Evolutionary conservation across 805 yeast species (phyloP), one percentile per base, ranked within the genome.

Genomic region (Candida tibetensis): DNA sequence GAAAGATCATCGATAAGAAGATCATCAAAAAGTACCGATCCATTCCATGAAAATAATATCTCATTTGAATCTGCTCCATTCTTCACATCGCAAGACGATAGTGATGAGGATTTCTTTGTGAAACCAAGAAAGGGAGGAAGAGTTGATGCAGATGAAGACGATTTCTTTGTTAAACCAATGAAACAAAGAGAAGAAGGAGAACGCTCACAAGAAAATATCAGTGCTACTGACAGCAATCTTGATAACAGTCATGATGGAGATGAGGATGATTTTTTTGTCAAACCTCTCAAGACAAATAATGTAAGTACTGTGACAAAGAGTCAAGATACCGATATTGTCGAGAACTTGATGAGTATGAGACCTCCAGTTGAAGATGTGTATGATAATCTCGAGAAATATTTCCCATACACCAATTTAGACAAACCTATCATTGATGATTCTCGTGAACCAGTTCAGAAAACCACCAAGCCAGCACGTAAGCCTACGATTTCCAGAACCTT

Each of bases 301-400:
- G 17, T 5, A 4, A 31, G 3, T 15, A 13, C 30, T 12, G n/a
- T 30, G 32, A 7, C 31, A 5, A 17, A 13, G 5, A 14, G 10
- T 5, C 13, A 19, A 17, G 14, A 30, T 17, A 18, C 22, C 36
- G 40, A 29, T 25, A 40, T 37, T 34, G 47, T 33, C 45, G 40
- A 39, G 4, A 21, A 21, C 25, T 21, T 21, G 25, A 62, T 67
- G 87, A 81, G 83, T 5, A 82, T 93, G 12, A 79, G 99, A 57
- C 99, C 99, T 2, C 89, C 98, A 0, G 84, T 95, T 1, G 98
- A 91, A 53, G 95, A 86, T 29, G 83, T 93, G 21, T 93, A 90
- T 57, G 87, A 88, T 39, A 90, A 93, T 51, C 74, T 93, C 45
- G 99, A 93, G 49, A 77, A 78, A 53, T 93, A 85, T 57, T 93